A percentile compares a stretch with the other conserved stretches of the same genome.
These are phyloP conservation scores for Talaromyces sp. DNA, from an alignment of 2,329 filamentous ascomycete genomes.

Conservation along the genomic window DNA sequence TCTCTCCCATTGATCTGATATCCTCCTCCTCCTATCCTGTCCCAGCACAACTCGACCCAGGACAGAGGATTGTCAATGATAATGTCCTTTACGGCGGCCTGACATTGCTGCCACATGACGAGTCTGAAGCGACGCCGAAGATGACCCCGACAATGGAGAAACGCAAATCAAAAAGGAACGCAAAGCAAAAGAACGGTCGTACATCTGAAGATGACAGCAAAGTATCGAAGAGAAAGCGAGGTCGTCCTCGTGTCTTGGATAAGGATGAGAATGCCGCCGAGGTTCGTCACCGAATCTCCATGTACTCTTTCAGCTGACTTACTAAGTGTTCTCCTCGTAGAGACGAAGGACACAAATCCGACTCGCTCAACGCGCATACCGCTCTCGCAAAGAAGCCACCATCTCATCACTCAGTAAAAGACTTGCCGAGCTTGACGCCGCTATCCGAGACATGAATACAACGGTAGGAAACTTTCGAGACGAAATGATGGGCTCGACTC, in stretches of 20 bases:
- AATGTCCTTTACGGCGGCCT: slow-evolving; percentile 13
- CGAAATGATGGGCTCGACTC: slow-evolving; percentile 54
- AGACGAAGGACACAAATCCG: slow-evolving; percentile 82
- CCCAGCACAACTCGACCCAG: not conserved
- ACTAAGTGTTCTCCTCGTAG: too few relatives aligned
- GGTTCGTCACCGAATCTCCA: slow-evolving; percentile 49
- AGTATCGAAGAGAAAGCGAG: slow-evolving; percentile 53
- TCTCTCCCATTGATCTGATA: slow-evolving; percentile 7
- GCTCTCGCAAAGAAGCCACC: slow-evolving; percentile 76
- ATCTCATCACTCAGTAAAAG: slow-evolving; percentile 69
- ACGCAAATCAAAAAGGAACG: not conserved
- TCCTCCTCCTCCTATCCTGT: slow-evolving; percentile 15
- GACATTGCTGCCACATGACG: slow-evolving; percentile 2
- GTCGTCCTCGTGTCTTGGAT: slow-evolving; percentile 70
- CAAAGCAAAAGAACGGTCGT: not conserved
- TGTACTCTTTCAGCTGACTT: too few relatives aligned
- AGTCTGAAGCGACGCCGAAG: not conserved
- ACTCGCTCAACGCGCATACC: slow-evolving; percentile 78
- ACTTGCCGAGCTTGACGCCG: slow-evolving; percentile 63
- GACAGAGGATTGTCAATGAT: not conserved
- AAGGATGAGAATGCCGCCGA: slow-evolving; percentile 74
- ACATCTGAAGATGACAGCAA: not conserved
- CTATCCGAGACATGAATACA: slow-evolving; percentile 69
- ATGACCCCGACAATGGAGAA: not conserved
- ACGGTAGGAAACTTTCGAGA: slow-evolving; percentile 67